Evolutionary conservation across 108 stramenopile species (phyloP), one percentile per base, ranked within the genome.

Genomic region (Fistulifera solaris): DNA sequence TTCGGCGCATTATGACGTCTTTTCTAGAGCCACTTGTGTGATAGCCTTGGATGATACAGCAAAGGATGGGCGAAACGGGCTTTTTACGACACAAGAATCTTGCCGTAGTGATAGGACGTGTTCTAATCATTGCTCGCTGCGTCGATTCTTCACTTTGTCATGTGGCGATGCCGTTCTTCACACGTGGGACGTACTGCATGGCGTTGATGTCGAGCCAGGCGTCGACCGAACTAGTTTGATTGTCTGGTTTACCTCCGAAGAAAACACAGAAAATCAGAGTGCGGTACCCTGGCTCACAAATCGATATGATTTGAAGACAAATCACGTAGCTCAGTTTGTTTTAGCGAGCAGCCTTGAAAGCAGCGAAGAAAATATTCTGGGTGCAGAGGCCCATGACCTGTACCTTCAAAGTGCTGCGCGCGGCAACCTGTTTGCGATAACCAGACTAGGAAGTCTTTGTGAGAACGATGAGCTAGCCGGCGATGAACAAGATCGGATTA

Each of bases 111-210:
- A 16, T 28, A 35, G 31, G 31, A 26, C 27, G 18, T 59, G 60
- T 28, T 74, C 75, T 41, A 77, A 77, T 54, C 71, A 77, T 54
- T 72, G 70, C 14, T 71, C 78, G 2, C 61, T 86, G 6, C 58
- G 76, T 18, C 48, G 71, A 27, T 86, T 70, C 51, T 80, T 86
- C 49, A 77, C 80, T 16, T 40, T 86, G 24, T 23, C 61, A 6
- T 48, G 31, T 22, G 84, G 84, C 2, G 80, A 86, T 59, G 78
- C 64, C 13, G 84, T 86, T 11, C 57, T 81, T 3, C 84, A 86
- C 41, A 73, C 84, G 3, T 86, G 67, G 62, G 80, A 86, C 55
- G 64, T 86, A 19, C 47, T 86, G 41, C 84, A 86, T 64, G 84
- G 84, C 10, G 84, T 86, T 10, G 80, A 86, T 47, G 71, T 85